Conservation (phyloP, 331 rosid genomes). For the Dryas integrifolia region DNA sequence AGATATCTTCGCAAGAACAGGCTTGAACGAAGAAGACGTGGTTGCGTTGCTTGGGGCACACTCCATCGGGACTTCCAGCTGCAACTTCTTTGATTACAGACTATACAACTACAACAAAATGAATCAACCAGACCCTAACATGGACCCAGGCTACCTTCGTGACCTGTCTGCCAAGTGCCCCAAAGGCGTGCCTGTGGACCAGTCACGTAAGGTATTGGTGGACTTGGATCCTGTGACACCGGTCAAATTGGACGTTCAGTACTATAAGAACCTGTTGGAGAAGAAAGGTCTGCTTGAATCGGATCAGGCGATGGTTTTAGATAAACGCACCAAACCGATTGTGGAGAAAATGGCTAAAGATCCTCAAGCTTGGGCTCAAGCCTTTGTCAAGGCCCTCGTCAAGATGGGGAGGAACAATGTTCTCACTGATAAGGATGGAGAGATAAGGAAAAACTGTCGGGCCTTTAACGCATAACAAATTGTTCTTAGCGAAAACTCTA, state of each 20-base stretch:
- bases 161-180: conserved; percentile 30
- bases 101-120: conserved; percentile 16
- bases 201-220: background rate
- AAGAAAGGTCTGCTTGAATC: conserved; percentile 38
- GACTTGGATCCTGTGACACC: conserved; percentile 49
- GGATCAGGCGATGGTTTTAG: conserved; percentile 36
- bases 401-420: conserved; percentile 31
- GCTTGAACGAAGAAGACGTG: conserved; percentile 45
- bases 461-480: conserved; percentile 17
- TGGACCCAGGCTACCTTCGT: background rate
- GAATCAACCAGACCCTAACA: conserved; percentile 27
- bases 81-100: conserved; percentile 39
- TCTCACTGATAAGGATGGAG: conserved; percentile 38
- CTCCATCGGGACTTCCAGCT: conserved; percentile 53
- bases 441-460: conserved; percentile 58
- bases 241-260: conserved; percentile 38
- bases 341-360: conserved; percentile 38
- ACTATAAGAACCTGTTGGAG: conserved; percentile 32
- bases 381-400: conserved; percentile 36
- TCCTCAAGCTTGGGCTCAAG: conserved; percentile 3
- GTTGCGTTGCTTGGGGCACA: conserved; percentile 58
- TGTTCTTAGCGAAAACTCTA: no score
- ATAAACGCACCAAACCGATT: conserved; percentile 31
- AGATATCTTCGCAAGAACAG: conserved; percentile 33
- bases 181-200: background rate